Percentiles rank a stretch among this genome's conserved stretches.
Evolutionary conservation across 139 green algal genomes (phyloP).

Genomic region (Yamagishiella unicocca): DNA sequence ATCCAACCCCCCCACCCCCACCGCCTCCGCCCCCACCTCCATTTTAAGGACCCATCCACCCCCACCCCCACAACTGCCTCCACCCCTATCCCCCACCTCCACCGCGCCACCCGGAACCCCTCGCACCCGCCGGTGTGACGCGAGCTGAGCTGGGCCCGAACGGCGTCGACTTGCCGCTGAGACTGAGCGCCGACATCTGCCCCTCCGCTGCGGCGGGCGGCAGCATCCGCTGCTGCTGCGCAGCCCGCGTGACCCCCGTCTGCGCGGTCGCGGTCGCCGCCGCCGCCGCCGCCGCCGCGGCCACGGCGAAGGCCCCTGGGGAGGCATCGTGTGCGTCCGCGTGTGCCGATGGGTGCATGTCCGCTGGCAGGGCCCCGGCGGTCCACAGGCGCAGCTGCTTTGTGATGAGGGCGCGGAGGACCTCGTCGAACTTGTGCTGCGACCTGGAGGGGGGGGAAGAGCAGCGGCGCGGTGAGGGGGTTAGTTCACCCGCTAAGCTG

Average conservation of each 20-base stretch:
- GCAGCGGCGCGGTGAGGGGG: not conserved
- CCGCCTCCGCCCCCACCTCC: too few species aligned
- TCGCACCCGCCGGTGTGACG: too few species aligned
- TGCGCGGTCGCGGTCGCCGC: not conserved
- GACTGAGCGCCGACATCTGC: not conserved
- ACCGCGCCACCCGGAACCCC: too few species aligned
- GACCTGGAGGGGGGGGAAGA: not conserved
- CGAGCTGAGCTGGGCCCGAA: not conserved
- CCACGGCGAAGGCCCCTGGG: not conserved
- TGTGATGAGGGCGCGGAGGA: constrained; percentile 25
- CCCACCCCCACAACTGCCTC: too few species aligned
- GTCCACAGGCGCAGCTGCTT: constrained; percentile 51
- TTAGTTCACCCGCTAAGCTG: too few species aligned
- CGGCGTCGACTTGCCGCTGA: constrained; percentile 12
- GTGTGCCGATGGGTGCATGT: constrained; percentile 45
- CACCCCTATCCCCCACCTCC: too few species aligned
- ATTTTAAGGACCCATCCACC: too few species aligned
- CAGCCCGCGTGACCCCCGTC: not conserved
- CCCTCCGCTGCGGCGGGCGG: not conserved
- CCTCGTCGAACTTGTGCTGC: constrained; percentile 44
- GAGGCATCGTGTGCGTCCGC: constrained; percentile 30
- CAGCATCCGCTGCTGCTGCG: not conserved
- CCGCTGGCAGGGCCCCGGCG: constrained; percentile 24
- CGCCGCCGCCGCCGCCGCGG: not conserved
- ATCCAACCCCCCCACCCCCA: too few species aligned